Evolutionary conservation across 257 asterid species (phyloP).

Genomic region (Hygrophila difformis): DNA sequence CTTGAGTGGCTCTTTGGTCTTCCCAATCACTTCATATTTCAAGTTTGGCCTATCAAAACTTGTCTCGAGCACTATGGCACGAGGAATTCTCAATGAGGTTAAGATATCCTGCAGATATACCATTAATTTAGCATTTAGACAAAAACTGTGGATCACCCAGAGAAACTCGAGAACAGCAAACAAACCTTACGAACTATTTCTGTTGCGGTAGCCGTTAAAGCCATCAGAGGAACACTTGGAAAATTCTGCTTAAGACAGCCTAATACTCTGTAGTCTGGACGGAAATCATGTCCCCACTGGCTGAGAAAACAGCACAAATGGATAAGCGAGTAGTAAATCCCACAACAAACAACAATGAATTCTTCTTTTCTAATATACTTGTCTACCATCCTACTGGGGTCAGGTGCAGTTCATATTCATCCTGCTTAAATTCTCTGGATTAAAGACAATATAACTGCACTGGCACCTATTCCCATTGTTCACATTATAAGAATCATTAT

Average conservation of each 20-base stretch:
- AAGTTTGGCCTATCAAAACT: slow-evolving; percentile 94
- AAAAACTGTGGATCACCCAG: slow-evolving; percentile 1
- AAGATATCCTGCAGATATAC: slow-evolving; percentile 62
- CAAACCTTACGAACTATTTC: slow-evolving; percentile 73
- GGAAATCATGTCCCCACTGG: slow-evolving; percentile 99
- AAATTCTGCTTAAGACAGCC: slow-evolving; percentile 95
- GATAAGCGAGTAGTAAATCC: slow-evolving; percentile 12
- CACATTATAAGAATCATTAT: slow-evolving; percentile 4
- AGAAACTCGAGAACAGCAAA: slow-evolving; percentile 16
- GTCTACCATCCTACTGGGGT: too few relatives aligned
- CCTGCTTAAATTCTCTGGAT: too few relatives aligned
- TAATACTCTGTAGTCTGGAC: slow-evolving; percentile 85
- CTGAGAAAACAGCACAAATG: slow-evolving; percentile 37
- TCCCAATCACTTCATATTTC: slow-evolving; percentile 75
- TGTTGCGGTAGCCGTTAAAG: slow-evolving; percentile 98
- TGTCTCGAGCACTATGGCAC: slow-evolving; percentile 72
- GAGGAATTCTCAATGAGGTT: slow-evolving; percentile 64
- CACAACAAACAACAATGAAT: slow-evolving; percentile 5
- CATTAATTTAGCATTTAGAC: slow-evolving; percentile 12
- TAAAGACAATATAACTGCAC: too few relatives aligned
- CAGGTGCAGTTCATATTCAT: too few relatives aligned
- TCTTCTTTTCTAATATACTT: too few relatives aligned
- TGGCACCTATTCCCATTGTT: too few relatives aligned
- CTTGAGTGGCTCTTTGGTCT: slow-evolving; percentile 78
- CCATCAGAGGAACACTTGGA: slow-evolving; percentile 85